Base-by-base conservation (phyloP, 2,329 filamentous ascomycete genomes). In the Cyanodermella asteris region DNA sequence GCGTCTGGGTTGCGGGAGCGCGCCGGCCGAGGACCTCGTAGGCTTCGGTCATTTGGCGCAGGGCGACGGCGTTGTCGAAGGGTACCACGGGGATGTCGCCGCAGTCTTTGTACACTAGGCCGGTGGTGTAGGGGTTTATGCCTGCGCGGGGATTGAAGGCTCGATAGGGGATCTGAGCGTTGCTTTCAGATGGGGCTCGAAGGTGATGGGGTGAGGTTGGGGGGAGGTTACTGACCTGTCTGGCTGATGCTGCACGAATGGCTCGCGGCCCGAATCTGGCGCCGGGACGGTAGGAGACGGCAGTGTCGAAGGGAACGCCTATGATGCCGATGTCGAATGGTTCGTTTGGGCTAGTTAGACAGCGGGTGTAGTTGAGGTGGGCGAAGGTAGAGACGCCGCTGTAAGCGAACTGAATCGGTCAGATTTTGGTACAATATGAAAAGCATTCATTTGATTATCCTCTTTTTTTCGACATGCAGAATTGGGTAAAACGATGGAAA, bases 41-140 rank as follows among this genome's bases (percentile, higher is more conserved):
- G 0, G 76, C 80, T 40, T 72, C 66, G 16, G 65, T 76, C 80
- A 91, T 91, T 49, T 91, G 82, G 22, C 60, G 56, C 27, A 82
- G 54, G 0, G 82, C 82, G 10, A 91, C 56, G 2, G 57, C 66
- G 44, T 91, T 91, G 52, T 91, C 80, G 37, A 90, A 72, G 0
- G 81, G 81, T 1, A 73, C 77, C 35, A 90, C 59, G 15, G 82
- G 80, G 28, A 91, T 80, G 44, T 91, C 82, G 23, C 82, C 82
- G 46, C 82, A 93, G 54, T 93, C 82, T 25, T 84, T 56, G 30
- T 91, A 66, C 19, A 55, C 67, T 1, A 76, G 74, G 73, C 75
- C 84, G 27, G 63, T 72, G 20, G 56, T 55, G 51, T 87, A 91
- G 0, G 82, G 80, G 47, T 91, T 93, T 36, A 91, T 61, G 19